Evolutionary conservation across 768 basidiomycete genomes (phyloP).

Genomic region (Russula sp.): DNA sequence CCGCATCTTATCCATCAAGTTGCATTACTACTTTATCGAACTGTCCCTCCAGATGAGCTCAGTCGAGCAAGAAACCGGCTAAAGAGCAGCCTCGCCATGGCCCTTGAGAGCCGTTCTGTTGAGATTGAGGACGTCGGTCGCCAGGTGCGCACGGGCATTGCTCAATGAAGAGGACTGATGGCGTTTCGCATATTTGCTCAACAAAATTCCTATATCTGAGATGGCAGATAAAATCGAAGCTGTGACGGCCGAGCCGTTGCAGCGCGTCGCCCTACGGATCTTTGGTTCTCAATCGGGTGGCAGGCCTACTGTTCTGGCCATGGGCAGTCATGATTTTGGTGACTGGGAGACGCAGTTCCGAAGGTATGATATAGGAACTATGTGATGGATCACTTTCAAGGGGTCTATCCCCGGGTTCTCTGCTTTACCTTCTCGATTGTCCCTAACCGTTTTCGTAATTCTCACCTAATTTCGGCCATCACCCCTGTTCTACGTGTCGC

Average conservation of each 20-base stretch:
- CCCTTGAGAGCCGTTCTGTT: conserved; percentile 77
- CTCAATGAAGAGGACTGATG: not conserved
- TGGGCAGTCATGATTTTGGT: conserved; percentile 76
- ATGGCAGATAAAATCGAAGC: conserved; percentile 85
- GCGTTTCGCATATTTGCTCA: conserved; percentile 52
- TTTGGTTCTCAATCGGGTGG: conserved; percentile 59
- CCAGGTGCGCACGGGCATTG: conserved; percentile 46
- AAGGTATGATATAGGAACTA: conserved; percentile 58
- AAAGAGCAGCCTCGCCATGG: conserved; percentile 90
- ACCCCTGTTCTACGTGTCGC: not conserved
- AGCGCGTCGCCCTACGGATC: conserved; percentile 67
- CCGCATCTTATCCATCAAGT: conserved; percentile 86
- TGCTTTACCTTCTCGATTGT: not conserved
- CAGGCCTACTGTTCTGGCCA: conserved; percentile 73
- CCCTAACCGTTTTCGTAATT: not conserved
- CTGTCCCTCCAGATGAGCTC: conserved; percentile 63
- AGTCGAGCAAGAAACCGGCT: conserved; percentile 92
- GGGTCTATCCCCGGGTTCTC: not conserved
- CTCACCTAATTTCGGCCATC: not conserved
- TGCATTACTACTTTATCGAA: conserved; percentile 67
- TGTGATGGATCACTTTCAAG: not conserved
- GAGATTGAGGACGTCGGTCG: conserved; percentile 89
- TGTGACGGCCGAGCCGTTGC: conserved; percentile 64
- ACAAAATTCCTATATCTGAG: conserved; percentile 81
- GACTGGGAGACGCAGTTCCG: conserved; percentile 56